Evolutionary conservation across 139 green algal species (phyloP).

Genomic region (Zygnema cylindricum): DNA sequence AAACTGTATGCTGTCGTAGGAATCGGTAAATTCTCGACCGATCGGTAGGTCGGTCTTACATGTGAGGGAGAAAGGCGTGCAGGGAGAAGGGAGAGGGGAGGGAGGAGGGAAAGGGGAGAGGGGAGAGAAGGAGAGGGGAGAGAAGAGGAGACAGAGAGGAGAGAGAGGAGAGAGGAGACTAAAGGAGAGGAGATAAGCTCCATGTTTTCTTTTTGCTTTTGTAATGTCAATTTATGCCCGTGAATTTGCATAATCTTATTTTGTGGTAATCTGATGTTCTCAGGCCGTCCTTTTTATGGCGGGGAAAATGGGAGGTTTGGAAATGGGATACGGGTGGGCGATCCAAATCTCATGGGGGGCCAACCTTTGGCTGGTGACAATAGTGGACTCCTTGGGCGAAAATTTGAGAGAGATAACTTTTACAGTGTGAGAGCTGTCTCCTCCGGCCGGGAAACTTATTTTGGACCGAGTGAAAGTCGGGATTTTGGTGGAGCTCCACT

Average conservation of each 20-base stretch:
- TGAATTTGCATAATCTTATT: neutral
- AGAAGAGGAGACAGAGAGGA: no score
- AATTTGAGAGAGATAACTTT: neutral
- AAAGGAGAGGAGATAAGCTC: no score
- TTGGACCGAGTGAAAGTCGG: neutral
- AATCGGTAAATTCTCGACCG: no score
- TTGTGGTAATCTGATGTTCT: neutral
- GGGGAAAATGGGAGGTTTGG: conserved; percentile 15
- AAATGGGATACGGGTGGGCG: neutral
- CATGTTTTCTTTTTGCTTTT: no score
- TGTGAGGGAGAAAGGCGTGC: no score
- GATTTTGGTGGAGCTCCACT: neutral
- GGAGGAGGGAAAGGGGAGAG: no score
- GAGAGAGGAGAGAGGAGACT: no score
- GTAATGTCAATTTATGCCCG: neutral
- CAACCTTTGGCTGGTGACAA: neutral
- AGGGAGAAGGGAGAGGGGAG: no score
- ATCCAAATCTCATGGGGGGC: neutral
- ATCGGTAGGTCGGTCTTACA: no score
- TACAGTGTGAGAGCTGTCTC: neutral
- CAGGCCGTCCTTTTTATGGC: neutral
- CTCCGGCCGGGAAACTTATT: neutral
- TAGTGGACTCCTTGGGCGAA: neutral
- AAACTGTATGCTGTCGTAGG: no score
- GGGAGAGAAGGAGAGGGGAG: no score